These are phyloP conservation scores for Chaetothyriales sp. DNA, from an alignment of 2,329 filamentous ascomycete species.

Conservation along the genomic window DNA sequence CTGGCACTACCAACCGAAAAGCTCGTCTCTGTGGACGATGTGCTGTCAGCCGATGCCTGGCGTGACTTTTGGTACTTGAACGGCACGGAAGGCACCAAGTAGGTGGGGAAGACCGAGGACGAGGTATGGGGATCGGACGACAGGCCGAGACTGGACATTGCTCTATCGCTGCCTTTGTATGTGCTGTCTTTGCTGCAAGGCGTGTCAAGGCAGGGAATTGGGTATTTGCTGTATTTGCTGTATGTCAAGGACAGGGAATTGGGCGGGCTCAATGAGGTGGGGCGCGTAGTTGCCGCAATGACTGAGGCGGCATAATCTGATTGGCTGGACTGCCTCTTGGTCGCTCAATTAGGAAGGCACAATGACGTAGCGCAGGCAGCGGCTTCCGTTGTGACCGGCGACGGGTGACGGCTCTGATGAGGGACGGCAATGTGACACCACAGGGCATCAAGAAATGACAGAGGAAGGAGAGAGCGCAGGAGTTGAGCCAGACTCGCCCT, in stretches of 20 bases:
- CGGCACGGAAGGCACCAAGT: constrained; percentile 34
- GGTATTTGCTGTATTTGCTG: too few species aligned
- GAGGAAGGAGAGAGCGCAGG: background rate
- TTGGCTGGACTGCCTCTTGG: background rate
- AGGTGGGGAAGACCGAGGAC: constrained; percentile 34
- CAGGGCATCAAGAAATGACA: background rate
- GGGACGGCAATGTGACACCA: background rate
- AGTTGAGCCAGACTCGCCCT: background rate
- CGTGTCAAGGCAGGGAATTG: too few species aligned
- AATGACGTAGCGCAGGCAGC: background rate
- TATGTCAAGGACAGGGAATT: too few species aligned
- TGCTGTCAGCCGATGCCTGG: constrained; percentile 26
- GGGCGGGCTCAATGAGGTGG: too few species aligned
- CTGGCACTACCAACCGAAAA: constrained; percentile 16
- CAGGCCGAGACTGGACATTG: background rate
- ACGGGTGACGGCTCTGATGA: background rate
- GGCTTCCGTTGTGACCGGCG: background rate
- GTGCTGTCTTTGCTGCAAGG: too few species aligned
- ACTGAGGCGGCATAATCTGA: background rate
- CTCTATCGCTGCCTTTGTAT: background rate
- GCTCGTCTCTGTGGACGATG: constrained; percentile 22
- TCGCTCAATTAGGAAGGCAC: background rate
- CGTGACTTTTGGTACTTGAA: constrained; percentile 27
- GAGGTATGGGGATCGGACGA: background rate
- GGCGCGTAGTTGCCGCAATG: background rate